phyloP scores from a whole-genome alignment of 805 yeast species.

The Wickerhamomyces pijperi region DNA sequence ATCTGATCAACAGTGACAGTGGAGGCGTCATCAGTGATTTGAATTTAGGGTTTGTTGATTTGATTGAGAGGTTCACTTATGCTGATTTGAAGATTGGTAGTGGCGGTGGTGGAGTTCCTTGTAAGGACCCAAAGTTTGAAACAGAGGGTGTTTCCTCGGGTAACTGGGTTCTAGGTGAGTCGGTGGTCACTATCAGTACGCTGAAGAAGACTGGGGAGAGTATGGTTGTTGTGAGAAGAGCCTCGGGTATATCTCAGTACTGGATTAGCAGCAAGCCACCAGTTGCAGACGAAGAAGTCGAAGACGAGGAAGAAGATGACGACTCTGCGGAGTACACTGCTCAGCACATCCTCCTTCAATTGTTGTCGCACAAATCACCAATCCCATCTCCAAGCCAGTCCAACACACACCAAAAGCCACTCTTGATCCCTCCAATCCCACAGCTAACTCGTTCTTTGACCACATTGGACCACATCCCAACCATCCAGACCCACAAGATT shows the following conservation, averaged over 20 bases:
- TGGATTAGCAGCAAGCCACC: too few relatives aligned
- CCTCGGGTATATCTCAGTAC: slow-evolving; percentile 45
- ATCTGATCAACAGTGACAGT: slow-evolving; percentile 32
- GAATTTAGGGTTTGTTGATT: slow-evolving; percentile 53
- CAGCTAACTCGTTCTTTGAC: slow-evolving; percentile 40
- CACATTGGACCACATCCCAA: slow-evolving; percentile 65
- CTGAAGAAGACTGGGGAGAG: slow-evolving; percentile 31
- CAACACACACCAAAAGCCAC: slow-evolving; percentile 38
- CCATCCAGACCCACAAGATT: slow-evolving; percentile 65
- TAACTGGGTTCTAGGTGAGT: slow-evolving; percentile 54
- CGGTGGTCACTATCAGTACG: slow-evolving; percentile 28
- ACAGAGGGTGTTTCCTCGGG: slow-evolving; percentile 19
- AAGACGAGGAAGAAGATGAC: slow-evolving; percentile 7
- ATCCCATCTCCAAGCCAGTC: too few relatives aligned
- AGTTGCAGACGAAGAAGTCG: too few relatives aligned
- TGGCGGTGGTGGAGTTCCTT: too few relatives aligned
- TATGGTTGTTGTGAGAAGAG: slow-evolving; percentile 42
- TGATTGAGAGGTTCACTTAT: slow-evolving; percentile 55
- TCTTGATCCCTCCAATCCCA: slow-evolving; percentile 25
- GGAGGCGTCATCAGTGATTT: slow-evolving; percentile 29
- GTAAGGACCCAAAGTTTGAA: slow-evolving; percentile 3
- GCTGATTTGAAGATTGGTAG: slow-evolving; percentile 27
- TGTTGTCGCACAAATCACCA: slow-evolving; percentile 24
- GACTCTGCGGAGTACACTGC: slow-evolving; percentile 27
- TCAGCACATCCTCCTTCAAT: slow-evolving; percentile 39